Conservation (phyloP, 2,329 filamentous ascomycete species). For the Pseudogymnoascus sp. region DNA sequence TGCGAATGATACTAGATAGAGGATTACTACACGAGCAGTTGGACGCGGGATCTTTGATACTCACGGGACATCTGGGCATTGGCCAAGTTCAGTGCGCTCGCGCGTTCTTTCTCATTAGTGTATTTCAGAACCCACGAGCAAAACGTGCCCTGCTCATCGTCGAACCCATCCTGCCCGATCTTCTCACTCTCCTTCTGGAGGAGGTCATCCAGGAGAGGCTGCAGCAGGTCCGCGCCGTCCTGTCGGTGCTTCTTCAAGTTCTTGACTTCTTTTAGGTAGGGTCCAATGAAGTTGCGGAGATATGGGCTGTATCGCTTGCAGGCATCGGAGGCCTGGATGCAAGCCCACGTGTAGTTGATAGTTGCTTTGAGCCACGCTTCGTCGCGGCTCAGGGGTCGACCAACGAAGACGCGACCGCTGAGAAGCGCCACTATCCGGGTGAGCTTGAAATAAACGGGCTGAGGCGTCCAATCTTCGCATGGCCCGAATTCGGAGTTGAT, state of each 20-base stretch:
- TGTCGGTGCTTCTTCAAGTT: constrained; percentile 12
- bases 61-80: constrained; percentile 30
- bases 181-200: constrained; percentile 5
- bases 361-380: constrained; percentile 21
- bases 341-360: constrained; percentile 16
- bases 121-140: constrained; percentile 17
- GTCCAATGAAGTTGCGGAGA: constrained; percentile 12
- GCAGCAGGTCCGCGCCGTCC: constrained; percentile 13
- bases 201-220: constrained; percentile 13
- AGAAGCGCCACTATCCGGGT: constrained; percentile 32
- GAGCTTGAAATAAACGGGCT: constrained; percentile 26
- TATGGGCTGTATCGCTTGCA: constrained; percentile 16
- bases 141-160: constrained; percentile 16
- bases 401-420: constrained; percentile 27
- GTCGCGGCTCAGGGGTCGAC: constrained; percentile 18
- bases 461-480: constrained; percentile 25
- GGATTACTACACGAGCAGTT: constrained; percentile 6
- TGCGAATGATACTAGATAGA: constrained; percentile 34
- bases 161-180: not conserved
- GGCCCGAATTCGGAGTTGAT: constrained; percentile 10
- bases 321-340: constrained; percentile 15
- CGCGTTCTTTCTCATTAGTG: constrained; percentile 7
- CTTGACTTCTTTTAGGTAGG: constrained; percentile 13
- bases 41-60: not conserved
- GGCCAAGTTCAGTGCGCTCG: constrained; percentile 9